These are phyloP conservation scores for Scedosporium dehoogii DNA, from an alignment of 2,329 filamentous ascomycete genomes.

Conservation along the genomic window DNA sequence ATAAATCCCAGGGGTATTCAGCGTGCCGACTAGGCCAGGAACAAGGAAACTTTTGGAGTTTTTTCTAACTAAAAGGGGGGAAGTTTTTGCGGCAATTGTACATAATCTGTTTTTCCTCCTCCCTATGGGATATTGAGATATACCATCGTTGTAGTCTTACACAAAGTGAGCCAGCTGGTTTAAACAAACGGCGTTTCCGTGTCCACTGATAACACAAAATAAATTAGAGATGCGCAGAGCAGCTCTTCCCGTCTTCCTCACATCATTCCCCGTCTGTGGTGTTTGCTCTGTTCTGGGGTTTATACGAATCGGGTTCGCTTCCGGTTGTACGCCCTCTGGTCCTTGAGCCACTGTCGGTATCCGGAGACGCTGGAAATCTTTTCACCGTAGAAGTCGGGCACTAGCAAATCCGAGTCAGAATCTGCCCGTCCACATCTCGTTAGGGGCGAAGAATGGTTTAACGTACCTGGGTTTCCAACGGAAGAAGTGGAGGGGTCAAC, in stretches of 20 bases:
- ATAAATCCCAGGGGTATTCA: slow-evolving; percentile 16
- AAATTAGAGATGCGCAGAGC: neutral
- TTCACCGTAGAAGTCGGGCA: slow-evolving; percentile 97
- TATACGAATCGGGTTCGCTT: slow-evolving; percentile 62
- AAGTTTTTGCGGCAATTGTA: slow-evolving; percentile 10
- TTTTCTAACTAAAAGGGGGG: neutral
- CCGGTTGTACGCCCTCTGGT: slow-evolving; percentile 93
- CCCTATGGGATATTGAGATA: neutral
- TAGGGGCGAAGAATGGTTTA: neutral
- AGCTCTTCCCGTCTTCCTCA: neutral
- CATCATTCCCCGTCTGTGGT: neutral
- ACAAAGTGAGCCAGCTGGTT: neutral
- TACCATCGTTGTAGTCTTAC: slow-evolving; percentile 4
- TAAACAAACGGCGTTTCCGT: neutral
- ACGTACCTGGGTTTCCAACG: slow-evolving; percentile 68
- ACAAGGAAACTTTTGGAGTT: neutral
- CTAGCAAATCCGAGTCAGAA: slow-evolving; percentile 23
- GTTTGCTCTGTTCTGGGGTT: neutral
- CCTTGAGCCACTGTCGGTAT: slow-evolving; percentile 93
- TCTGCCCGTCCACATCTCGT: neutral
- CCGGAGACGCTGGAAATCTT: slow-evolving; percentile 90
- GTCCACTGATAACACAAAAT: neutral
- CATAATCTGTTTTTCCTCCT: slow-evolving; percentile 11
- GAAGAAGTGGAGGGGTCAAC: slow-evolving; percentile 87
- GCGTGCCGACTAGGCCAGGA: slow-evolving; percentile 4